phyloP scores from a whole-genome alignment of 371 early-diverging fungal genomes.

The Dinochytrium kinnereticum region DNA sequence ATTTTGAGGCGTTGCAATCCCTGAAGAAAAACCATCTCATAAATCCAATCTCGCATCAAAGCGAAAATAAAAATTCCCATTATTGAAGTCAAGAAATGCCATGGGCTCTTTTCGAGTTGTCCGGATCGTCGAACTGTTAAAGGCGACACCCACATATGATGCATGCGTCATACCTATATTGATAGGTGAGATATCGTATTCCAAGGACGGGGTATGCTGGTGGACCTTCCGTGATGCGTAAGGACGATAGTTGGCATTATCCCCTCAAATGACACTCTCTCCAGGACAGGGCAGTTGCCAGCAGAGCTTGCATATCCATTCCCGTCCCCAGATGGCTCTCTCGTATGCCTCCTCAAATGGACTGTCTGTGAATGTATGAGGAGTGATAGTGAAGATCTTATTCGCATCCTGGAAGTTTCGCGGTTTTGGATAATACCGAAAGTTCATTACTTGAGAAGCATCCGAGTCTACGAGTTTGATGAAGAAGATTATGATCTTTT shows the following conservation, averaged over 20 bases:
- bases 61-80: not conserved
- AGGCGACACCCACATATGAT: not conserved
- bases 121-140: not conserved
- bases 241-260: not conserved
- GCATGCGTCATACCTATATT: not conserved
- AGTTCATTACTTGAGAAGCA: not conserved
- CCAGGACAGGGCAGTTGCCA: not conserved
- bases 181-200: not conserved
- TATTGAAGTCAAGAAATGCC: no score
- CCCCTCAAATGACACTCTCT: not conserved
- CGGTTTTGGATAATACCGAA: not conserved
- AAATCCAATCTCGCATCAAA: not conserved
- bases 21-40: not conserved
- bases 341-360: slow-evolving; percentile 1
- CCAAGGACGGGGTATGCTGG: not conserved
- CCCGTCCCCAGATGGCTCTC: not conserved
- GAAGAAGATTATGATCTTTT: not conserved
- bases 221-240: slow-evolving; percentile 4
- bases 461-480: not conserved
- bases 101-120: not conserved
- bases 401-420: slow-evolving; percentile 9
- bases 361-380: not conserved
- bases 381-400: not conserved
- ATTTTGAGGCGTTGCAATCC: not conserved
- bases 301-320: not conserved